These are phyloP conservation scores for Termitomyces sp. DNA, from an alignment of 768 basidiomycete species.

Conservation along the genomic window DNA sequence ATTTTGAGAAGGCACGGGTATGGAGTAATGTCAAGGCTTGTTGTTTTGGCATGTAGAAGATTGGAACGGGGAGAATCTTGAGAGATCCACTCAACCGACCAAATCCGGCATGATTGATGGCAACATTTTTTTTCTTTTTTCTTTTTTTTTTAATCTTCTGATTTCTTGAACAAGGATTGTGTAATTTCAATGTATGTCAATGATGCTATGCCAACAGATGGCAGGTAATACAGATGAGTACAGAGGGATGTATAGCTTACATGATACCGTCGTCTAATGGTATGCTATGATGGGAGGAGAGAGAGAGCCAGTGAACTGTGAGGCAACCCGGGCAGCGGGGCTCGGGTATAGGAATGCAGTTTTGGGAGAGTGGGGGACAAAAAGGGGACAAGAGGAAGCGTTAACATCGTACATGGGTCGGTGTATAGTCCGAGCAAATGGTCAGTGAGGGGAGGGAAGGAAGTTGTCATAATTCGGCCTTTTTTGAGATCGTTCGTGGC, in stretches of 20 bases:
- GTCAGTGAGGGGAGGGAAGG: background rate
- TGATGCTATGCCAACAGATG: slow-evolving; percentile 4
- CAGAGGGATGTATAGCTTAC: slow-evolving; percentile 13
- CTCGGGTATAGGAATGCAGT: slow-evolving; percentile 4
- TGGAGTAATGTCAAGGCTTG: background rate
- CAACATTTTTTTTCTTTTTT: background rate
- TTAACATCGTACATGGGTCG: slow-evolving; percentile 6
- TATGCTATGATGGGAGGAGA: slow-evolving; percentile 9
- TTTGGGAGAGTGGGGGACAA: background rate
- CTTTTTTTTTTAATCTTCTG: background rate
- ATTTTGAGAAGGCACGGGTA: background rate
- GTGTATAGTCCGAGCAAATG: slow-evolving; percentile 5
- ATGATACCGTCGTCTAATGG: slow-evolving; percentile 17
- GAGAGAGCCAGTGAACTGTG: slow-evolving; percentile 1
- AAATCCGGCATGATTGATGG: background rate
- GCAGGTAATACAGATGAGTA: slow-evolving; percentile 16
- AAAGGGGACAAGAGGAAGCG: slow-evolving; percentile 3
- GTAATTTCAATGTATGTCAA: background rate
- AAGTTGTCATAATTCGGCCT: slow-evolving; percentile 12
- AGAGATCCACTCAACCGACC: background rate
- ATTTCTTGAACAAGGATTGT: background rate
- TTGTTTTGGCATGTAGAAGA: background rate
- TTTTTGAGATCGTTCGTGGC: slow-evolving; percentile 2
- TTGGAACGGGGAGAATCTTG: background rate
- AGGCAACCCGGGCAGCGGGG: background rate